Evolutionary conservation across 441 rosid species (phyloP), one percentile per base, ranked within the genome.

Genomic region (Cnidoscolus chayamansa): DNA sequence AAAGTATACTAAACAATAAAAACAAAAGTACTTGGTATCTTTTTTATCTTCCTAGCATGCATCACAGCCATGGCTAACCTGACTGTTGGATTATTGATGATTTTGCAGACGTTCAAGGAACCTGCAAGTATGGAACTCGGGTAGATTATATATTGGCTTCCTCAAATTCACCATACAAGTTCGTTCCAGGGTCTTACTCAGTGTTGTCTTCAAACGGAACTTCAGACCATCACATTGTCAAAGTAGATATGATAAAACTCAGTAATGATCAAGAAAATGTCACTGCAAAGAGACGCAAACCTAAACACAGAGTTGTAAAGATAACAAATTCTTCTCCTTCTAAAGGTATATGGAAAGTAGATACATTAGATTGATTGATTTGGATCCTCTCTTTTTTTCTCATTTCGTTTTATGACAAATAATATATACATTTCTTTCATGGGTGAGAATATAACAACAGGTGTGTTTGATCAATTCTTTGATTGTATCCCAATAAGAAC

Each of bases 211-310:
- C 98, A 0, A 91, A 94, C 81, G 97, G 98, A 67, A 94, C 97
- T 55, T 94, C 98, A 0, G 98, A 94, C 84, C 97, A 94, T 78
- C 98, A 94, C 83, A 90, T 94, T 7, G 98, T 94, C 19, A 91
- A 85, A 77, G 98, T 89, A 20, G 97, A 94, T 35, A 56, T 94
- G 53, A 64, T 74, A 1, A 85, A 84, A 73, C 76, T 54, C 32
- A 16, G 63, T 0, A 62, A 1, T 35, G 72, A 50, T 63, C 76
- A 65, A 31, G 72, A 79, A 48, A 48, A 73, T 1, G 25, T 31
- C 47, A 32, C 47, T 17, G 80, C 61, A 67, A 89, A 79, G 72
- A 76, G 69, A 59, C 70, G 76, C 7, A 84, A 68, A 25, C 74
- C 58, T 10, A 86, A 81, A 63, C 88, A 75, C 65, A 84, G 71